A percentile compares a stretch with the other conserved stretches of the same genome.
These are phyloP conservation scores for Recurvomyces mirabilis DNA, from an alignment of 495 filamentous ascomycete species.

Conservation along the genomic window DNA sequence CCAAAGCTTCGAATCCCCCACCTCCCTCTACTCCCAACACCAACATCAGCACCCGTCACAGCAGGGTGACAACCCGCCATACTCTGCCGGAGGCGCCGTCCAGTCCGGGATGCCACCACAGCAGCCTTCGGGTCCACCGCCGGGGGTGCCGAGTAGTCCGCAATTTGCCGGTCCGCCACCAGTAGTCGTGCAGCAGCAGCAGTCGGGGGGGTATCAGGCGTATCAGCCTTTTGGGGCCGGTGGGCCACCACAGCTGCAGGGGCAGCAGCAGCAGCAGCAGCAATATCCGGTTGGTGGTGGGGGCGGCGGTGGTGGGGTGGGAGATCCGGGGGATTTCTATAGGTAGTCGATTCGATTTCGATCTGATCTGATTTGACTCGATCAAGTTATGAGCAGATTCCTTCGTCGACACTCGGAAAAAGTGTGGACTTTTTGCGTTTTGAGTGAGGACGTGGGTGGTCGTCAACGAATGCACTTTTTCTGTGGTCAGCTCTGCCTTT, in stretches of 20 bases:
- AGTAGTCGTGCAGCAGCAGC: constrained; percentile 1
- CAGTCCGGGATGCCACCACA: constrained; percentile 12
- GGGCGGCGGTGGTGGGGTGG: constrained; percentile 2
- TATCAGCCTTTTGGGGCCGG: constrained; percentile 17
- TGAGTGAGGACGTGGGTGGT: too few species aligned
- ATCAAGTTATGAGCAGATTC: too few species aligned
- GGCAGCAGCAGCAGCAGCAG: constrained; percentile 10
- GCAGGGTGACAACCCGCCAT: background rate
- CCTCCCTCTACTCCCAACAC: constrained; percentile 12
- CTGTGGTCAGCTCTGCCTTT: too few species aligned
- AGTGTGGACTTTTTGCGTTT: too few species aligned
- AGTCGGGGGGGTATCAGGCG: constrained; percentile 16
- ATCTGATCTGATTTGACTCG: too few species aligned
- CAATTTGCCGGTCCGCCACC: background rate
- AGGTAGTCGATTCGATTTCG: too few species aligned
- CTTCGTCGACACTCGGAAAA: too few species aligned
- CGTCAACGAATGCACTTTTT: too few species aligned
- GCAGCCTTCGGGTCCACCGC: constrained; percentile 11
- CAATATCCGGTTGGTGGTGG: constrained; percentile 7
- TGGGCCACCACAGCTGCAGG: constrained; percentile 1
- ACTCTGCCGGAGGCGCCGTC: too few species aligned
- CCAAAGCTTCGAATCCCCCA: constrained; percentile 15
- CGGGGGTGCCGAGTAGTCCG: constrained; percentile 5
- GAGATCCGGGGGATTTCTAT: constrained; percentile 25
- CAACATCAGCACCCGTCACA: background rate